Evolutionary conservation across 23 red algal species (phyloP), one percentile per base, ranked within the genome.

Genomic region (Pyropia yezoensis): DNA sequence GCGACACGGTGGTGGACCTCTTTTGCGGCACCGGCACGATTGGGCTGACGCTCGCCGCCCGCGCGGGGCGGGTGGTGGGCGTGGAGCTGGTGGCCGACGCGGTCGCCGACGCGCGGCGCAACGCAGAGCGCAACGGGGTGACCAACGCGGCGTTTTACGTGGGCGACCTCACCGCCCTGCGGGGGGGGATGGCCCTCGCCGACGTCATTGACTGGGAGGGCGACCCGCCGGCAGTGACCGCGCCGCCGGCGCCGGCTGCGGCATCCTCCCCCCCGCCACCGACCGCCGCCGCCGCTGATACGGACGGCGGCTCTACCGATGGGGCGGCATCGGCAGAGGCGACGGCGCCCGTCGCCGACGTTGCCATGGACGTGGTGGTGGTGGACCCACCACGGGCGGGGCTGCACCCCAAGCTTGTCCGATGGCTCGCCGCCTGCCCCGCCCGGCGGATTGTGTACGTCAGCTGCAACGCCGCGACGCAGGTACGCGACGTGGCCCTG

Each of bases 21-120:
- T 98, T 91, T 78, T 98, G 94, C 39, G 94, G 94, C 13, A 98
- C 88, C 3, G 94, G 94, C 18, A 86, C 86, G 9, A 98, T 98
- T 57, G 79, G 70, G n/a, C 83, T 98, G 23, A 88, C 34, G 34
- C 53, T 98, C 24, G 79, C 94, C 17, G 30, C 49, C 34, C 32
- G 18, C n/a, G 74, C 68, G n/a, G 69, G 66, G 1, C 74, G 68
- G 15, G 82, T 91, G 5, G 66, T 89, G 18, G 90, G 94, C 20
- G 65, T 87, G 32, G 94, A 98, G 55, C 64, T 90, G 51, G 72
- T 87, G 4, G 70, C 68, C 18, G 53, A 73, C 5, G 94, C 94
- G 27, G 88, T 98, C 14, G 65, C 23, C 9, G 86, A 98, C 70
- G 85, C 94, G 19, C 67, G 70, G 14, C 14, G 23, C 58, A 98